These are phyloP conservation scores for Gossypium aridum DNA, from an alignment of 441 rosid species.

Conservation along the genomic window DNA sequence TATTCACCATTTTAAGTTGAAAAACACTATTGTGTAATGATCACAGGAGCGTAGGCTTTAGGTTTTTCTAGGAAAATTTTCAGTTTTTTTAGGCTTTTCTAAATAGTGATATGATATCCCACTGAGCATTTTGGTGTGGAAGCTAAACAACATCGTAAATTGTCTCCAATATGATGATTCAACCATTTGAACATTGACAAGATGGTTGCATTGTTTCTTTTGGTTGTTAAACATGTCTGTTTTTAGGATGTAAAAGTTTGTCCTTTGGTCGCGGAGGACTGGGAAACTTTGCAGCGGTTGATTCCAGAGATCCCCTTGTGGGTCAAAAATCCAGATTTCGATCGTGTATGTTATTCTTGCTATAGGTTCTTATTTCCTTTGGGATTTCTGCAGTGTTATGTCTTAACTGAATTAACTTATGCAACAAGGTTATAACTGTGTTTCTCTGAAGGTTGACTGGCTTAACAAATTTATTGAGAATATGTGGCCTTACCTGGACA, in stretches of 20 bases:
- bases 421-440: slow-evolving; percentile 6
- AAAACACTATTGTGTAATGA: background rate
- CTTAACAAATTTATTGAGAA: slow-evolving; percentile 48
- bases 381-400: background rate
- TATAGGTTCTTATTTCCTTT: background rate
- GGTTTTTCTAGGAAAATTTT: background rate
- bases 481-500: slow-evolving; percentile 71
- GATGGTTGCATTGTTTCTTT: background rate
- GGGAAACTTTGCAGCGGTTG: slow-evolving; percentile 34
- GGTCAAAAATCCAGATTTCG: slow-evolving; percentile 74
- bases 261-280: slow-evolving; percentile 53
- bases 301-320: slow-evolving; percentile 59
- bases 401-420: background rate
- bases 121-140: background rate
- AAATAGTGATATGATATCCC: background rate
- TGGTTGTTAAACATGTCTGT: slow-evolving; percentile 8
- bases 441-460: slow-evolving; percentile 53
- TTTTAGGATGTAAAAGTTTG: slow-evolving; percentile 53
- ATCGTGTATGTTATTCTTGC: slow-evolving; percentile 44
- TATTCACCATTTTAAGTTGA: background rate
- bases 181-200: background rate
- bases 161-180: background rate
- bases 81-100: too few species aligned
- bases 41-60: background rate
- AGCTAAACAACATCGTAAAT: background rate